Evolutionary conservation across 345 rosid species (phyloP), one percentile per base, ranked within the genome.

Genomic region (Erucastrum elatum): DNA sequence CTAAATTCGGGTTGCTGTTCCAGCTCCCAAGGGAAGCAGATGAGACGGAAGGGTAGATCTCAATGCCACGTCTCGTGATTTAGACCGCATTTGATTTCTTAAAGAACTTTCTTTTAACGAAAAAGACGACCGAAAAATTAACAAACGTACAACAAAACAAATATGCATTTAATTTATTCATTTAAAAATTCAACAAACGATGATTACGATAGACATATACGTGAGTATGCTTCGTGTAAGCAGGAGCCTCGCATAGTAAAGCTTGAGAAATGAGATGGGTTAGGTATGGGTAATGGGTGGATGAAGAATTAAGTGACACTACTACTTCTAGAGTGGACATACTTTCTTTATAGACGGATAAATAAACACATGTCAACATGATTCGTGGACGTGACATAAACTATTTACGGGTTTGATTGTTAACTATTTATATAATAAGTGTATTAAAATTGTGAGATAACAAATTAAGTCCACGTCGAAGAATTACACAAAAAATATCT

Each of bases 141-240:
- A 16, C 11, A 55, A 55, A 13, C 10, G 8, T 55, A 55, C 26
- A 55, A 55, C 21, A 55, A n/a, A 53, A 53, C 2, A 53, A 53
- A 15, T 2, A 53, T 53, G 59, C 59, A 53, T 39, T 39, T 39
- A 39, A 9, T 39, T 39, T 3, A 39, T 39, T 39, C 46, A 39
- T 2, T 2, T 39, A 39, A 39, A 10, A 9, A 12, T 1, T 10
- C 10, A 1, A 39, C 0, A 39, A 39, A 9, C 10, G 46, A 0
- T 39, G 9, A 12, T 9, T 39, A 39, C 46, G 46, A 39, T 37
- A 1, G 44, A 37, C 3, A 29, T 29, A 29, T 44, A 46, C 3
- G 62, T 7, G 35, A 11, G 66, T 30, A 8, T n/a, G 61, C 72
- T 46, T 46, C 77, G 77, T 73, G 77, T 63, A 7, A 63, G 61